Base-by-base conservation (phyloP, 2,329 filamentous ascomycete genomes). In the Pseudocercospora pini-densiflorae region DNA sequence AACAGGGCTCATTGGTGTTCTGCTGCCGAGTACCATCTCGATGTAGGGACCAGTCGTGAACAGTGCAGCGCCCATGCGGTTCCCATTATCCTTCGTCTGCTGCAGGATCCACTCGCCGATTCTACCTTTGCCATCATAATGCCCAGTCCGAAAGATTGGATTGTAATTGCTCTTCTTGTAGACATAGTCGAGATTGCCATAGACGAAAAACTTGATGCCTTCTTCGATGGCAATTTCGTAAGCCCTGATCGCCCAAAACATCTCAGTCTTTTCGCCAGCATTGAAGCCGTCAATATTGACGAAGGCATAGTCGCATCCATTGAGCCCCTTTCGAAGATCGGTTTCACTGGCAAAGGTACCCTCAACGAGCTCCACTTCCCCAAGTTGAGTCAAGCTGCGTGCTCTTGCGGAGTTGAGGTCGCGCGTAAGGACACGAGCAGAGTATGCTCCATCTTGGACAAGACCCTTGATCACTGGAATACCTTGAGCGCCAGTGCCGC, bases 211-310 rank as follows among this genome's bases (percentile, higher is more conserved):
- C 62, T 77, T 76, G 59, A 80, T 71, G 9, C 77, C 79, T 55
- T 69, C 72, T 55, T 78, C 75, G 5, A 77, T 47, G 1, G 79
- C 78, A 2, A 81, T 65, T 68, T 80, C 77, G 61, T 79, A 80
- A 5, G 66, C 59, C n/a, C 78, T 73, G 12, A 79, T 77, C 2
- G 73, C 75, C 76, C 76, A 87, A 71, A 79, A 86, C 1, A 80
- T 81, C 72, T 87, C 84, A 0, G 78, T 78, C 70, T 86, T 86
- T 73, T 86, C 84, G 36, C 84, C 85, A 24, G 77, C 76, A 65
- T 84, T 85, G 73, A 86, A 86, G 14, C 84, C 83, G 68, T 87
- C 85, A 49, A 85, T 82, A 71, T 87, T 87, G 57, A 87, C 76
- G 68, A 84, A 87, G 3, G 84, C 84, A n/a, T 81, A 82, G 68